Evolutionary conservation across 2,329 filamentous ascomycete genomes (phyloP).

Genomic region (Aspergillus sp.): DNA sequence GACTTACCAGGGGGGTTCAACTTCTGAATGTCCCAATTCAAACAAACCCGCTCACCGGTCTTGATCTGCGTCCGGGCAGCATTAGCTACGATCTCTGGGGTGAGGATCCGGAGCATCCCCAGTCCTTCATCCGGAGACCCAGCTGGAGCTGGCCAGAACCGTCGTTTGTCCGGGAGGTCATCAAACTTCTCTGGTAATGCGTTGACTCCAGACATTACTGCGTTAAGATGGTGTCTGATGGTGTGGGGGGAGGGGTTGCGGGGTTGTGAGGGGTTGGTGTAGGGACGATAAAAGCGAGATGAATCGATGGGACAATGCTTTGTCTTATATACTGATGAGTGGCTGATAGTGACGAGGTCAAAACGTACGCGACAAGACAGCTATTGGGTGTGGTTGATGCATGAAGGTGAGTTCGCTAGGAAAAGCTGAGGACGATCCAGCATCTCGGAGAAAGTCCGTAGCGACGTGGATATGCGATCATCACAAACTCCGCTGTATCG

Average conservation of each 20-base stretch:
- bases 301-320: no score
- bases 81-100: slow-evolving; percentile 47
- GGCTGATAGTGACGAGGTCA: no score
- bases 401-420: no score
- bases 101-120: slow-evolving; percentile 50
- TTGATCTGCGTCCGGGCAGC: slow-evolving; percentile 50
- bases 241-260: slow-evolving; percentile 3
- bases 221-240: not conserved
- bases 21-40: slow-evolving; percentile 56
- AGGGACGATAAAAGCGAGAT: not conserved
- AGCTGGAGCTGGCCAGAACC: slow-evolving; percentile 45
- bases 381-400: no score
- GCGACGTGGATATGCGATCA: no score
- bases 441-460: no score
- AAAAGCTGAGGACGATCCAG: no score
- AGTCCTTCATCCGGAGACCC: slow-evolving; percentile 50
- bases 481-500: no score
- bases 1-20: slow-evolving; percentile 39
- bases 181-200: slow-evolving; percentile 29
- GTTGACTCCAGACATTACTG: slow-evolving; percentile 15
- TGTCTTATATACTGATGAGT: no score
- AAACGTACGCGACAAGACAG: no score
- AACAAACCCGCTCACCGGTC: slow-evolving; percentile 48
- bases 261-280: not conserved
- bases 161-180: slow-evolving; percentile 45